Conservation (phyloP, 176 grass and related monocot genomes). For the Rhynchospora breviuscula region DNA sequence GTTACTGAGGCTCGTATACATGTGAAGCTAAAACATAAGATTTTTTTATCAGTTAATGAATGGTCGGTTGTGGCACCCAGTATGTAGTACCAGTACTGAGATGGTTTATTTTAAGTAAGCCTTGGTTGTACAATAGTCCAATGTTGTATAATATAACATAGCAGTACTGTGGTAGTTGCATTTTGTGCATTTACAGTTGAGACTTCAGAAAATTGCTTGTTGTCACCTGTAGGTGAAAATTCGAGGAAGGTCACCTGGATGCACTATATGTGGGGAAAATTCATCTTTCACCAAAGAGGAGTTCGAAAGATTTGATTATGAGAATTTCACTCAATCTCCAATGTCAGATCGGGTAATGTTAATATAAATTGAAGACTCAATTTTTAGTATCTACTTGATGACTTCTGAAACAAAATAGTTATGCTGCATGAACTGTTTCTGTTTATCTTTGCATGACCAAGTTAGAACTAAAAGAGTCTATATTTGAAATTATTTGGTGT, state of each 20-base stretch:
- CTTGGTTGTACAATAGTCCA: neutral
- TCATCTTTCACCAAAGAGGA: conserved; percentile 45
- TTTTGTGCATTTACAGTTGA: neutral
- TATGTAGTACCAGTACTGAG: neutral
- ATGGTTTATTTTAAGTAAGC: neutral
- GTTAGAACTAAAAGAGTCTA: neutral
- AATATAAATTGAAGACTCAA: neutral
- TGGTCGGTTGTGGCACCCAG: too few species aligned
- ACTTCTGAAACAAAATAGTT: neutral
- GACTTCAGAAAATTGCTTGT: neutral
- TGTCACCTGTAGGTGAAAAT: conserved; percentile 64
- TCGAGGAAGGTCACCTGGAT: conserved; percentile 54
- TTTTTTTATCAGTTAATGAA: neutral
- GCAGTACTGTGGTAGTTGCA: neutral
- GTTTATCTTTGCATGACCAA: neutral
- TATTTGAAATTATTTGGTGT: neutral
- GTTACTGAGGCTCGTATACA: neutral
- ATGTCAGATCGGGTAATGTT: conserved; percentile 76
- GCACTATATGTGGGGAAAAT: conserved; percentile 62
- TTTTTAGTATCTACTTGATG: neutral
- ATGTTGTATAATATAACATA: neutral
- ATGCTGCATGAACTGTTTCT: neutral
- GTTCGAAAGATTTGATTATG: conserved; percentile 89
- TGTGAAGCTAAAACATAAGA: neutral
- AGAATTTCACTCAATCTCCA: conserved; percentile 73